Conservation (phyloP, 2,329 filamentous ascomycete species). For the Helotiales sp. region DNA sequence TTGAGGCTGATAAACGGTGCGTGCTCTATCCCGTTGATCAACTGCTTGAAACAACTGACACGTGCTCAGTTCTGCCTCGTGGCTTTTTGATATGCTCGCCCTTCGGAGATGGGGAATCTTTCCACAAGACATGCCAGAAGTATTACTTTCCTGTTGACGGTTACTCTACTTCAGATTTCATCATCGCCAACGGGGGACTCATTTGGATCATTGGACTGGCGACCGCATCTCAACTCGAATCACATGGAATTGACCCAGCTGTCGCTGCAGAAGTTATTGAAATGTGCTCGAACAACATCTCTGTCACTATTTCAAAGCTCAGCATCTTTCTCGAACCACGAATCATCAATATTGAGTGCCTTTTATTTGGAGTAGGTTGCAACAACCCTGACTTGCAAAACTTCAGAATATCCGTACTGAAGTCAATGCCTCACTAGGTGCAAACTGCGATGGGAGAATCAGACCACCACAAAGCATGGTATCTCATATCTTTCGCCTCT, state of each 20-base stretch:
- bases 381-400: not conserved
- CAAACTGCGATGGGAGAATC: conserved; percentile 19
- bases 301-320: conserved; percentile 2
- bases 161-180: conserved; percentile 21
- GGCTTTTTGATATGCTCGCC: conserved; percentile 17
- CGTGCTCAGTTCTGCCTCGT: not conserved
- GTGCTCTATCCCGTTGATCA: too few relatives aligned
- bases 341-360: conserved; percentile 12
- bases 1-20: conserved; percentile 13
- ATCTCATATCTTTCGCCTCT: conserved; percentile 20
- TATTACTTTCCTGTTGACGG: conserved; percentile 22
- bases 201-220: conserved; percentile 9
- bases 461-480: conserved; percentile 22
- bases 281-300: conserved; percentile 20
- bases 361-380: conserved; percentile 15
- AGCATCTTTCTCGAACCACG: conserved; percentile 16
- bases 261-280: not conserved
- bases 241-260: conserved; percentile 4
- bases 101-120: not conserved
- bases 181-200: conserved; percentile 20
- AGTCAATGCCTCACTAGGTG: not conserved
- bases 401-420: not conserved
- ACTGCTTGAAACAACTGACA: too few relatives aligned
- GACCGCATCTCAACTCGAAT: not conserved
- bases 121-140: conserved; percentile 16